These are phyloP conservation scores for Spironucleus salmonicida DNA, from an alignment of 208 protist species.

Conservation along the genomic window DNA sequence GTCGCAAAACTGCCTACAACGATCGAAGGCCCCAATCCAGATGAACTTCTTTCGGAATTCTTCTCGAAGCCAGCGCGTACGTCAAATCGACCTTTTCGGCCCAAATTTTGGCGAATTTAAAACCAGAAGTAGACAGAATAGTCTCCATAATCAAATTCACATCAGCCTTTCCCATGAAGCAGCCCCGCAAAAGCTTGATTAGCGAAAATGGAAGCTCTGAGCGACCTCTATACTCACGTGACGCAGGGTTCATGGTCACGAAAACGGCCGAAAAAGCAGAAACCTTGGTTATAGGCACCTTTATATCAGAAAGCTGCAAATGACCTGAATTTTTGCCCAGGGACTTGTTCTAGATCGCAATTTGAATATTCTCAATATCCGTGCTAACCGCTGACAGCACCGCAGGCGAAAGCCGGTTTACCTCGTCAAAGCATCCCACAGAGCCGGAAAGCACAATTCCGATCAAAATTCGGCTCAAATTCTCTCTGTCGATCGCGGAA, in stretches of 20 bases:
- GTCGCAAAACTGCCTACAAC: neutral
- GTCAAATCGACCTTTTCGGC: neutral
- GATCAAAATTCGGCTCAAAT: constrained; percentile 48
- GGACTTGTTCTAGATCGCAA: constrained; percentile 28
- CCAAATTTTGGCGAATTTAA: neutral
- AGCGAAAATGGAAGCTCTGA: constrained; percentile 7
- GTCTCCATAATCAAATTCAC: neutral
- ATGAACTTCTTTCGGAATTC: constrained; percentile 26
- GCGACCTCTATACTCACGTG: constrained; percentile 22
- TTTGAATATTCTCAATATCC: constrained; percentile 47
- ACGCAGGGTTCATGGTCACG: constrained; percentile 36
- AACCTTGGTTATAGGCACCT: neutral
- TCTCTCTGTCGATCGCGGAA: constrained; percentile 69
- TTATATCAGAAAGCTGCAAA: neutral
- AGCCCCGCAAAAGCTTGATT: neutral
- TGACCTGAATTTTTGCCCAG: neutral
- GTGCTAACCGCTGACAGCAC: constrained; percentile 54
- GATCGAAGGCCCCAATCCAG: constrained; percentile 25
- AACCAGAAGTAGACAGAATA: constrained; percentile 10
- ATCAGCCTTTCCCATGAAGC: constrained; percentile 22
- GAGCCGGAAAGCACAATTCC: constrained; percentile 48
- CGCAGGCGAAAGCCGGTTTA: constrained; percentile 49
- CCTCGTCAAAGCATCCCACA: constrained; percentile 56
- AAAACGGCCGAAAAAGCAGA: constrained; percentile 17
- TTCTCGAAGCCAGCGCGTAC: neutral